Base-by-base conservation (phyloP, 345 rosid genomes). In the Tarenaya hassleriana region DNA sequence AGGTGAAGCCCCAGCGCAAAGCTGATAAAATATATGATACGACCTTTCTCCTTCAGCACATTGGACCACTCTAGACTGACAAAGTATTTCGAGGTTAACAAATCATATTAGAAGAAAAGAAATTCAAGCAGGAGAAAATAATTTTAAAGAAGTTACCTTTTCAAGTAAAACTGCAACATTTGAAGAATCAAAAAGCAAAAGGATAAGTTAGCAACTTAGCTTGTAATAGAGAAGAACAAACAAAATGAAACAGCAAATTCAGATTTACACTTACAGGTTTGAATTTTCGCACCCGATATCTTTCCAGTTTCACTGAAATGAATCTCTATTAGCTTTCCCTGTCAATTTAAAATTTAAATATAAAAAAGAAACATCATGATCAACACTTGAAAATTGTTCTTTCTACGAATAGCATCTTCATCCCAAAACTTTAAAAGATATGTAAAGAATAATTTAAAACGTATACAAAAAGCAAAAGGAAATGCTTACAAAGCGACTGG, bases 11-110 rank as follows among this genome's bases (percentile, higher is more conserved):
- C 98, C 98, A 43, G 86, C 90, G 72, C 98, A 92, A 61, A 92
- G 96, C 66, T 92, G 98, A 82, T 92, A 92, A 72, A 92, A 92
- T 72, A 92, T 81, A 68, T 92, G 98, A 71, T 92, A 92, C 58
- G 98, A 85, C 76, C 98, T 85, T 74, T 92, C 98, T 58, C 95
- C 95, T 53, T 79, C 90, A 33, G 80, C 75, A 79, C 97, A 88
- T 61, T 92, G 98, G 67, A 92, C 98, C 54, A 92, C 98, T 73
- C 98, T 85, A 64, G 98, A 92, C 98, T 92, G 94, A 73, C 77
- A 65, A 68, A 35, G 42, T 38, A 60, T 16, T 54, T 52, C 60
- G 45, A 10, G 37, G 34, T 41, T 10, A 14, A 12, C 50, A 68
- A 11, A 21, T 1, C 54, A 56, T n/a, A 58, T 42, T 8, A 16